Conservation (phyloP, 257 asterid genomes). For the Solanum stenotomum region DNA sequence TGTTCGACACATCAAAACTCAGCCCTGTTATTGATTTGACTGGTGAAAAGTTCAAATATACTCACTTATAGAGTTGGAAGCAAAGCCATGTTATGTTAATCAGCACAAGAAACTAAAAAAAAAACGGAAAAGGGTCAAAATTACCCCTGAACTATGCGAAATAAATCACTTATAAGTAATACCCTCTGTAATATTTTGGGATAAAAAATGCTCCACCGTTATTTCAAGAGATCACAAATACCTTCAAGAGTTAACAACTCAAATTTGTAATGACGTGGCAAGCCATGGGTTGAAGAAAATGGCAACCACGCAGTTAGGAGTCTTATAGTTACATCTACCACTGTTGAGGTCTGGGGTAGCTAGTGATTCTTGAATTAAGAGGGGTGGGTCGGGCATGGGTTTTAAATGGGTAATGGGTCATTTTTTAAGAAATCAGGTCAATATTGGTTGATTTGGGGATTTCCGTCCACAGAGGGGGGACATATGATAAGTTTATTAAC, state of each 20-base stretch:
- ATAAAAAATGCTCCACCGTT: too few species aligned
- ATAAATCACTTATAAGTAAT: neutral
- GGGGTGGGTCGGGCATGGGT: neutral
- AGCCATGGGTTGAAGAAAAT: neutral
- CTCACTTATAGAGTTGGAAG: neutral
- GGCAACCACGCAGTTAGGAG: neutral
- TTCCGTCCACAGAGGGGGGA: too few species aligned
- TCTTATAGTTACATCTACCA: neutral
- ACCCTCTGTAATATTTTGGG: neutral
- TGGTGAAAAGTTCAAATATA: neutral
- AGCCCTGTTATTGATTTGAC: rapidly evolving
- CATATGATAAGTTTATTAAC: too few species aligned
- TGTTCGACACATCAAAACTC: neutral
- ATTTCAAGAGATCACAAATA: too few species aligned
- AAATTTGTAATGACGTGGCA: neutral
- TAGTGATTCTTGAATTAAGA: neutral
- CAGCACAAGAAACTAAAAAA: too few species aligned
- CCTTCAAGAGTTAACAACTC: neutral
- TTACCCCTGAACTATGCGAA: neutral
- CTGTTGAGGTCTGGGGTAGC: neutral
- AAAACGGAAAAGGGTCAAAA: too few species aligned
- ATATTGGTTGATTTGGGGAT: too few species aligned
- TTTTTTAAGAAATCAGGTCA: too few species aligned
- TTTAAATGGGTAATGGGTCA: too few species aligned
- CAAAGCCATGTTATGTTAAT: too few species aligned